Evolutionary conservation across 495 filamentous ascomycete species (phyloP).

Genomic region (Aspergillus biplanus): DNA sequence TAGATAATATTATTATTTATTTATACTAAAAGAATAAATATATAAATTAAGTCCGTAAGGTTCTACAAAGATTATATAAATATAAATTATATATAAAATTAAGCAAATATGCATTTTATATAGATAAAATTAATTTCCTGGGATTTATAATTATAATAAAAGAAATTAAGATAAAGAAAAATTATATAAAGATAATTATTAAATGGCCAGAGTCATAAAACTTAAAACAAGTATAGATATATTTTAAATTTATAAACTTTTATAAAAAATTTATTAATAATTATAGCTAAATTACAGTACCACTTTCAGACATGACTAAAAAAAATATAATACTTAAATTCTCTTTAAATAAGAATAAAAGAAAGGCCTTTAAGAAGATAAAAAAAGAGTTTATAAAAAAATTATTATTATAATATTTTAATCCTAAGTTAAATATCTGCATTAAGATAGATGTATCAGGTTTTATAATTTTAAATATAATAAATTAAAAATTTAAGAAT

Average conservation of each 20-base stretch:
- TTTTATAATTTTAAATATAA: too few species aligned
- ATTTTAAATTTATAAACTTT: not conserved
- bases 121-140: too few species aligned
- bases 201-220: not conserved
- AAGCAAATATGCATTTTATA: too few species aligned
- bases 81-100: slow-evolving; percentile 1
- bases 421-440: too few species aligned
- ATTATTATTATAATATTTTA: too few species aligned
- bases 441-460: too few species aligned
- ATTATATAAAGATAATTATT: not conserved
- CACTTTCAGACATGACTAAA: too few species aligned
- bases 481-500: too few species aligned
- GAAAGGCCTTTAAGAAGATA: not conserved
- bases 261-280: not conserved
- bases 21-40: too few species aligned
- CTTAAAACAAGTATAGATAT: not conserved
- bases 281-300: not conserved
- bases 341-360: slow-evolving; percentile 2
- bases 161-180: not conserved
- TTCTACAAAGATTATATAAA: not conserved
- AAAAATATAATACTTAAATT: too few species aligned
- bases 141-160: not conserved
- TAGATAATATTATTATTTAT: too few species aligned
- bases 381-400: not conserved
- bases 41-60: too few species aligned